These are phyloP conservation scores for Ulota crispa DNA, from an alignment of 225 moss, liverwort and hornwort genomes.

Conservation along the genomic window DNA sequence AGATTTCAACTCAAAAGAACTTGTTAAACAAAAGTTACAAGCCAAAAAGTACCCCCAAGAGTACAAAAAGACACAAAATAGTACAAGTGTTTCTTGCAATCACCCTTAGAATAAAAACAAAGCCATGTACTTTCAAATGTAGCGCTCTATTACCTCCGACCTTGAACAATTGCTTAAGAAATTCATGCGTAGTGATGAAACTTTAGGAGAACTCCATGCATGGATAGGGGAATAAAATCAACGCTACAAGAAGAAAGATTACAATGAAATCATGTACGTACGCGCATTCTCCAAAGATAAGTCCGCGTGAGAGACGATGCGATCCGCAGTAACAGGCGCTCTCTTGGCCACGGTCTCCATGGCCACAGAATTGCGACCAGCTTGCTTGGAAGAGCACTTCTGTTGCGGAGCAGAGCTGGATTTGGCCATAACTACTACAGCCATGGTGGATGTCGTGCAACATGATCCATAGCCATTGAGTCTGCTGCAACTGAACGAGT, in stretches of 20 bases:
- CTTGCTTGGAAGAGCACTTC: background rate
- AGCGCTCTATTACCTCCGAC: background rate
- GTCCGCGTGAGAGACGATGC: constrained; percentile 32
- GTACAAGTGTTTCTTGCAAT: too few species aligned
- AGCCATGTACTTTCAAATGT: too few species aligned
- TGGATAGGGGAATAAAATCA: too few species aligned
- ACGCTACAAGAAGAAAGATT: background rate
- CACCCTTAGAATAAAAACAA: too few species aligned
- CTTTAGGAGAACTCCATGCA: too few species aligned
- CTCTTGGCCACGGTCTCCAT: constrained; percentile 50
- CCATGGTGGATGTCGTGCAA: background rate
- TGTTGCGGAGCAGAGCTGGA: background rate
- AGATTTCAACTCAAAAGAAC: too few species aligned
- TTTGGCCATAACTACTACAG: background rate
- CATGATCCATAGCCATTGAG: background rate
- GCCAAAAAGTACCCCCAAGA: too few species aligned
- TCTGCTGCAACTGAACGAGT: constrained; percentile 2
- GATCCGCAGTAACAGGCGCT: constrained; percentile 45
- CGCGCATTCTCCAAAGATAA: constrained; percentile 42
- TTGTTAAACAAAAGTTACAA: too few species aligned
- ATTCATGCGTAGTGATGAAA: too few species aligned
- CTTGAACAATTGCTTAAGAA: background rate
- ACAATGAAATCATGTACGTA: constrained; percentile 1
- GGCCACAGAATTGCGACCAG: constrained; percentile 6
- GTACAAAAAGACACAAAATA: too few species aligned